Conservation (phyloP, 495 filamentous ascomycete genomes). For the Penicillium angulare region DNA sequence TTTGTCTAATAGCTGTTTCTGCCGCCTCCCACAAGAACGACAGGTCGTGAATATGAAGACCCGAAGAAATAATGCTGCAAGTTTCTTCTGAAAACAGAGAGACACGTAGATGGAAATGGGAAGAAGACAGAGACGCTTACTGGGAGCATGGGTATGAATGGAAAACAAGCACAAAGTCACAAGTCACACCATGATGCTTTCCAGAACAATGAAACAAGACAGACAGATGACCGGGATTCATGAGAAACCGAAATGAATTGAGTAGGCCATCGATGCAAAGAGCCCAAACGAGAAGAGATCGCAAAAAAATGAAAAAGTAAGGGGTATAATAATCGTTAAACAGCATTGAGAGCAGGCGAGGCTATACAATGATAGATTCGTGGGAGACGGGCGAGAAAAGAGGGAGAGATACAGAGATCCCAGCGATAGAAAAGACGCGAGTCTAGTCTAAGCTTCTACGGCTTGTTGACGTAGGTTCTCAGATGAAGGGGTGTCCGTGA, state of each 20-base stretch:
- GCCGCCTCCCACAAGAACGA: no score
- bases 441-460: slow-evolving; percentile 26
- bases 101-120: not conserved
- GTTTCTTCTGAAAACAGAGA: no score
- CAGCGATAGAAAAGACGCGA: not conserved
- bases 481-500: slow-evolving; percentile 19
- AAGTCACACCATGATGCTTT: not conserved
- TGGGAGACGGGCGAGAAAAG: slow-evolving; percentile 3
- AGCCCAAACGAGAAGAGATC: slow-evolving; percentile 8
- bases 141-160: not conserved
- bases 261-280: slow-evolving; percentile 12
- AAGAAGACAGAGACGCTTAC: not conserved
- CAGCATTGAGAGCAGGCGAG: slow-evolving; percentile 19
- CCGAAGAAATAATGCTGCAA: not conserved
- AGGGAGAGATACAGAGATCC: not conserved
- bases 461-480: slow-evolving; percentile 31
- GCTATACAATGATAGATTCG: slow-evolving; percentile 20
- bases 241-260: slow-evolving; percentile 7
- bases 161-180: not conserved
- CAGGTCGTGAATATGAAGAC: no score
- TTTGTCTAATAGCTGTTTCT: slow-evolving; percentile 6
- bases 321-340: slow-evolving; percentile 32
- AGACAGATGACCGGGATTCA: slow-evolving; percentile 2
- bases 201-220: not conserved
- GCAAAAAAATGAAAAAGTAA: slow-evolving; percentile 7